These are phyloP conservation scores for Drosera spatulata DNA, from an alignment of 179 eudicot genomes.

Conservation along the genomic window DNA sequence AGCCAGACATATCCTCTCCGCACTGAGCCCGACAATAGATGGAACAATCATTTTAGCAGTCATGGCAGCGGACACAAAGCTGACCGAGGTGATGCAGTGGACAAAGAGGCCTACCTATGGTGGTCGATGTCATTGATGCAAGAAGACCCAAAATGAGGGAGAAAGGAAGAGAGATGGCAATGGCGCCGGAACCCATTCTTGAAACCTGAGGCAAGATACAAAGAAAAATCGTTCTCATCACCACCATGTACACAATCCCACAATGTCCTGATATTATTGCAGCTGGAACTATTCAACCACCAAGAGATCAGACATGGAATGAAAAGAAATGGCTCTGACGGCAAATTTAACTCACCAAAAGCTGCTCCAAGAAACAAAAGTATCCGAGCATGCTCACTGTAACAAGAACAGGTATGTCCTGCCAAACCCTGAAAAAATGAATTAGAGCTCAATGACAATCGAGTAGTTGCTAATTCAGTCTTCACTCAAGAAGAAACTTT, in stretches of 20 bases:
- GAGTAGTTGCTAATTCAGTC: too few species aligned
- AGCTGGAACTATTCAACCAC: too few species aligned
- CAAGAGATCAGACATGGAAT: too few species aligned
- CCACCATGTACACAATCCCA: too few species aligned
- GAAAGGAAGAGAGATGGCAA: slow-evolving; percentile 89
- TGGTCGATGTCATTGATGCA: slow-evolving; percentile 81
- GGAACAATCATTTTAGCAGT: background rate
- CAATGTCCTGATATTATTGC: too few species aligned
- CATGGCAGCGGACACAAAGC: background rate
- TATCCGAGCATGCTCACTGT: slow-evolving; percentile 11
- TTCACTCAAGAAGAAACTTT: too few species aligned
- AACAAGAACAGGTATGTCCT: too few species aligned
- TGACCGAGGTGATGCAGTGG: background rate
- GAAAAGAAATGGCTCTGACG: too few species aligned
- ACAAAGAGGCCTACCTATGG: slow-evolving; percentile 64
- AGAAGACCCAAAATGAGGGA: slow-evolving; percentile 87
- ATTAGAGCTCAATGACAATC: slow-evolving; percentile 55
- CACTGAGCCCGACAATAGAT: slow-evolving; percentile 27
- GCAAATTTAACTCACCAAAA: slow-evolving; percentile 4
- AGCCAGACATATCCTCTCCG: slow-evolving; percentile 73
- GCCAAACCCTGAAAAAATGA: slow-evolving; percentile 38
- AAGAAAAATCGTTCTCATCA: background rate
- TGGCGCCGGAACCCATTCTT: slow-evolving; percentile 75
- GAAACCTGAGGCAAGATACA: slow-evolving; percentile 31
- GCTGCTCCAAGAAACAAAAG: slow-evolving; percentile 94